Evolutionary conservation across 2,329 filamentous ascomycete genomes (phyloP), one percentile per base, ranked within the genome.

Genomic region (Xylaria sp.): DNA sequence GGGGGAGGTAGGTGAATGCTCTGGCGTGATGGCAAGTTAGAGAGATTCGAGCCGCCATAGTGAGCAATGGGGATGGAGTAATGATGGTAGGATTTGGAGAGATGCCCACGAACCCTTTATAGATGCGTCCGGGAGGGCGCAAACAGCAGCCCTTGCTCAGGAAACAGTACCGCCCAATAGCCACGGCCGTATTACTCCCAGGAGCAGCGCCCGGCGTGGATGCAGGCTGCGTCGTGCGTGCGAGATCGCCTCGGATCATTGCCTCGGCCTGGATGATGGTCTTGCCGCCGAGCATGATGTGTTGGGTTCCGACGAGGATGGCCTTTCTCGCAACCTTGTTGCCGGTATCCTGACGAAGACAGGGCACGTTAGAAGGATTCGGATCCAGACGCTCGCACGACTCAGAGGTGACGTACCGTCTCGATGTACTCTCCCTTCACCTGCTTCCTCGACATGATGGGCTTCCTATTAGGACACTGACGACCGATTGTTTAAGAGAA

Each of bases 291-390:
- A 99, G 90, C 78, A 97, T 97, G 79, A 99, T 98, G 79, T 98
- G 96, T 71, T 96, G 93, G 21, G 94, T 97, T 72, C 95, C 95
- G 73, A 96, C 91, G 70, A 99, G 92, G 75, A 90, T 89, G 65
- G 92, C 92, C 70, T 92, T 92, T 69, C 95, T 92, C 40, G 94
- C 94, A 72, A 99, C 95, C 81, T 98, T 98, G 85, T 99, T 99
- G 69, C 95, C 95, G 2, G 94, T 97, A 79, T 98, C 94, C 94
- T 96, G 70, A 5, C 21, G 23, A 31, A 49, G 33, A 52, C 11
- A 31, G 45, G 33, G 49, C 11, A 28, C 14, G 51, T 67, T 31
- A 31, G 55, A 69, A 25, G 62, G 49, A 25, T 33, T 38, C 19
- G 50, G 59, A 38, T 40, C 51, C 2, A 28, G 23, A 17, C 15